A percentile compares a stretch with the other conserved stretches of the same genome.
Conservation (phyloP, 2,329 filamentous ascomycete genomes). For the Elsinoe fawcettii region DNA sequence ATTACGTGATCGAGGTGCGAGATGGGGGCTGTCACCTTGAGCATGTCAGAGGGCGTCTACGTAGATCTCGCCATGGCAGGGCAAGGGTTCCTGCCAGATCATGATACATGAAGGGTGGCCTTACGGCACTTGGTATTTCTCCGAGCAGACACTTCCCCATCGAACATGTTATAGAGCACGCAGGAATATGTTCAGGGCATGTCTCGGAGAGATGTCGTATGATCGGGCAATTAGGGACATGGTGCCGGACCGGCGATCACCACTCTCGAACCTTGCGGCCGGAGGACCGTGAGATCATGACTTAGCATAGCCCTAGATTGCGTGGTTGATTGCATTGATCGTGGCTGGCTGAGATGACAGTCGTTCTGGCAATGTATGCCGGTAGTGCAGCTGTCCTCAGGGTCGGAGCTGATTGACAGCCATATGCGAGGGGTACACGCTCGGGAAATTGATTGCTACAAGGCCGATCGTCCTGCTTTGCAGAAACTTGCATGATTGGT, state of each 20-base stretch:
- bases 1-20: background rate
- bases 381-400: background rate
- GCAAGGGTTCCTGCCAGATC: background rate
- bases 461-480: background rate
- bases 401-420: background rate
- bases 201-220: background rate
- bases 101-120: background rate
- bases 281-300: background rate
- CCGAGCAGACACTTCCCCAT: background rate
- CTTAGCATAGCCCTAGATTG: conserved; percentile 6
- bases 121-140: background rate
- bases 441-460: background rate
- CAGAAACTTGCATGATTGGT: background rate
- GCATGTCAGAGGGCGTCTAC: too few species aligned
- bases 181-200: background rate
- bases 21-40: background rate
- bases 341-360: background rate
- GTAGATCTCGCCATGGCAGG: background rate
- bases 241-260: background rate
- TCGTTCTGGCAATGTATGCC: background rate
- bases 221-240: background rate
- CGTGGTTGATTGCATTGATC: background rate
- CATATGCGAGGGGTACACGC: background rate
- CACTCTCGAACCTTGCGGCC: background rate
- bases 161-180: background rate